A percentile compares a stretch with the other conserved stretches of the same genome.
These are phyloP conservation scores for Hypholoma sublateritium DNA, from an alignment of 768 basidiomycete species.

Conservation along the genomic window DNA sequence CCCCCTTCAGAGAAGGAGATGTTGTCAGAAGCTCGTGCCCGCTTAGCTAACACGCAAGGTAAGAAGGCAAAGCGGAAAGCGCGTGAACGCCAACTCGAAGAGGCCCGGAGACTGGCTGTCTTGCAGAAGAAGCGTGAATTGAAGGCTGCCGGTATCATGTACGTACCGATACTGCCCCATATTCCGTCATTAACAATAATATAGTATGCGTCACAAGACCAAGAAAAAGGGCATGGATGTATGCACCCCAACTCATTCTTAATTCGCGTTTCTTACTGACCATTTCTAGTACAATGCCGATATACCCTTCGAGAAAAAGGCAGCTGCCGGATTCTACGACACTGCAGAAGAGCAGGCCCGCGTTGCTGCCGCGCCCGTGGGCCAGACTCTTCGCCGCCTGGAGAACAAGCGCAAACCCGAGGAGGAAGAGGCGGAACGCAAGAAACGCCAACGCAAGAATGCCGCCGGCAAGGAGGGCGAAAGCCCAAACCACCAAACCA, in stretches of 20 bases:
- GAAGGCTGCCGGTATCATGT: constrained; percentile 98
- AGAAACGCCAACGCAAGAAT: constrained; percentile 80
- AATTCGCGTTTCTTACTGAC: constrained; percentile 6
- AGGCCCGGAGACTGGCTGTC: constrained; percentile 90
- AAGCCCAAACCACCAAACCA: constrained; percentile 70
- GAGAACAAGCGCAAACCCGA: constrained; percentile 96
- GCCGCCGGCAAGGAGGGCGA: constrained; percentile 63
- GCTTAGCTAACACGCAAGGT: constrained; percentile 97
- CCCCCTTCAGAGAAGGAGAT: constrained; percentile 87
- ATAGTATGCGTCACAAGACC: constrained; percentile 86
- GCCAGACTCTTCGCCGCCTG: constrained; percentile 85
- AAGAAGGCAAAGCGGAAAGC: constrained; percentile 99
- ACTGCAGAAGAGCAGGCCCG: constrained; percentile 92
- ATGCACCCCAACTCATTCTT: constrained; percentile 28
- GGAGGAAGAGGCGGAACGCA: constrained; percentile 90
- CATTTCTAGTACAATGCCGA: constrained; percentile 86
- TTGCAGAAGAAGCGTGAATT: constrained; percentile 97
- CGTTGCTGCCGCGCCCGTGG: constrained; percentile 83
- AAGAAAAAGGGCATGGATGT: constrained; percentile 99
- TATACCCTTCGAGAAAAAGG: constrained; percentile 97
- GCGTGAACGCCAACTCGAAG: constrained; percentile 94
- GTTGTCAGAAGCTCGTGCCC: constrained; percentile 97
- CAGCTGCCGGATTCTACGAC: constrained; percentile 96
- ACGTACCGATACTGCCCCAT: constrained; percentile 25
- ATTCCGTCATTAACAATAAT: not conserved